Percentiles rank a stretch among this genome's conserved stretches.
These are phyloP conservation scores for Scutellaria galericulata DNA, from an alignment of 257 asterid genomes.

Conservation along the genomic window DNA sequence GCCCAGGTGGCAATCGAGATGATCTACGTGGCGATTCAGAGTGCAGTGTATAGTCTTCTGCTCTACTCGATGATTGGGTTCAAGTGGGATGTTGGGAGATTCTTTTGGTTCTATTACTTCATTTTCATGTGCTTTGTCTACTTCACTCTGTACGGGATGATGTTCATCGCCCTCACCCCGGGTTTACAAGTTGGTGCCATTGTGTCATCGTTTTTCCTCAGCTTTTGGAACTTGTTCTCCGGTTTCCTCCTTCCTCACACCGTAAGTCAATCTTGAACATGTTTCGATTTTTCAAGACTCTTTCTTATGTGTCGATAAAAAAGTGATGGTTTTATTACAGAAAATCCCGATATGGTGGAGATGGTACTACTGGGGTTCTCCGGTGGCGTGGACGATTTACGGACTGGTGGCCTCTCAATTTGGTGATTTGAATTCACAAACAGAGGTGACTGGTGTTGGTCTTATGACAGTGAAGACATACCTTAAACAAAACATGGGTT, in stretches of 20 bases:
- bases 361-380: constrained; percentile 65
- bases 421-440: constrained; percentile 39
- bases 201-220: constrained; percentile 44
- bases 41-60: constrained; percentile 44
- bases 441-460: constrained; percentile 51
- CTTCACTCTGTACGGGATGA: constrained; percentile 59
- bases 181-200: constrained; percentile 47
- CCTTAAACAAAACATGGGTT: constrained; percentile 45
- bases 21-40: constrained; percentile 48
- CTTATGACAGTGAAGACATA: constrained; percentile 38
- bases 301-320: too few relatives aligned
- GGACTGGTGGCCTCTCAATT: constrained; percentile 51
- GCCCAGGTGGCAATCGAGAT: constrained; percentile 62
- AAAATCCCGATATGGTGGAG: constrained; percentile 67
- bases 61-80: constrained; percentile 65
- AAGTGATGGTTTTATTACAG: constrained; percentile 30
- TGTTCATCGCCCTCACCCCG: constrained; percentile 67
- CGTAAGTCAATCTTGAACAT: constrained; percentile 29
- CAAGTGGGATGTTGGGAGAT: constrained; percentile 46
- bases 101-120: constrained; percentile 57
- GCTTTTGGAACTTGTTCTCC: constrained; percentile 63
- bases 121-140: constrained; percentile 52
- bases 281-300: too few relatives aligned
- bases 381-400: constrained; percentile 56
- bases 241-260: constrained; percentile 52